phyloP scores from a whole-genome alignment of 2,329 filamentous ascomycete genomes.

The Claviceps humidiphila region DNA sequence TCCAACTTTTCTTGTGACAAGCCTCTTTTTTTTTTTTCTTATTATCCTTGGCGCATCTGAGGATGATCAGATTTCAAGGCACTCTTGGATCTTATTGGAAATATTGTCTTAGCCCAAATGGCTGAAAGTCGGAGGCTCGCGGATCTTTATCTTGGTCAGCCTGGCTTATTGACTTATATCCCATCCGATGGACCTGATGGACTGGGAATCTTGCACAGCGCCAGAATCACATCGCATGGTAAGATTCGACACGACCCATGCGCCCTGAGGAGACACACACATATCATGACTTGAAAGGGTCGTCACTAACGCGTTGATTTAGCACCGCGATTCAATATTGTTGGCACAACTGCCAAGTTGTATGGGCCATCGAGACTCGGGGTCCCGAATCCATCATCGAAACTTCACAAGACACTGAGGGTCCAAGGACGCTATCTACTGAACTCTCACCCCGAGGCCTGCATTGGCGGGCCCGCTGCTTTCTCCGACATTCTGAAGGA shows the following conservation, averaged over 20 bases:
- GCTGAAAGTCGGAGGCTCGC: slow-evolving; percentile 20
- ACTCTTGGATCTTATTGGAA: slow-evolving; percentile 15
- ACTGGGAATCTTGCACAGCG: slow-evolving; percentile 18
- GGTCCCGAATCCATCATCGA: slow-evolving; percentile 12
- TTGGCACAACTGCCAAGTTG: slow-evolving; percentile 20
- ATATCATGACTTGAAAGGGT: background rate
- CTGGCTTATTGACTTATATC: slow-evolving; percentile 21
- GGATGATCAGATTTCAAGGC: slow-evolving; percentile 11
- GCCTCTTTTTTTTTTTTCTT: background rate
- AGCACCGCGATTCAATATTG: slow-evolving; percentile 20
- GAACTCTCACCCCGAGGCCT: slow-evolving; percentile 37
- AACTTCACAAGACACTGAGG: slow-evolving; percentile 18
- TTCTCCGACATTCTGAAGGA: slow-evolving; percentile 22
- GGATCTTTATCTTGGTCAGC: slow-evolving; percentile 20
- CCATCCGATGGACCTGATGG: slow-evolving; percentile 12
- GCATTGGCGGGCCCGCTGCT: slow-evolving; percentile 21
- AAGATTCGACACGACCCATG: slow-evolving; percentile 7
- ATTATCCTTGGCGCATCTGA: background rate
- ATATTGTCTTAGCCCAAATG: slow-evolving; percentile 22
- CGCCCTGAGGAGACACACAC: background rate
- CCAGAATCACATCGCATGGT: slow-evolving; percentile 16
- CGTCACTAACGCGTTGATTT: background rate
- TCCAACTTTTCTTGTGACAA: background rate
- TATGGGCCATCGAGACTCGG: slow-evolving; percentile 20
- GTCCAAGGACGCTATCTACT: slow-evolving; percentile 36